Conservation (phyloP, 306 rosid genomes). For the Vigna mungo region DNA sequence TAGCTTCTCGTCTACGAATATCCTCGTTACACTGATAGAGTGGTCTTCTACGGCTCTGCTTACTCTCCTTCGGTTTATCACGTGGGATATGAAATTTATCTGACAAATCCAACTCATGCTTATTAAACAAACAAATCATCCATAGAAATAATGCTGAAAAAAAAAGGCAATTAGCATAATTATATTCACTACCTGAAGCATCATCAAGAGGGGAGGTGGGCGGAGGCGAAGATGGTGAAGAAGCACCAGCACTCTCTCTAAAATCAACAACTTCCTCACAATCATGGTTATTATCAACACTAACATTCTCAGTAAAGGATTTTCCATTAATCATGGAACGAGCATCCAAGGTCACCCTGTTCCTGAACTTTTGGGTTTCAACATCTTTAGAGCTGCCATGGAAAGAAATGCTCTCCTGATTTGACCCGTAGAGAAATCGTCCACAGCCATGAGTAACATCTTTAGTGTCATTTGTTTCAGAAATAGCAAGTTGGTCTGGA, state of each 20-base stretch:
- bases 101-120: conserved; percentile 44
- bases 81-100: conserved; percentile 52
- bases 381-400: conserved; percentile 27
- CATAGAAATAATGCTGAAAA: background rate
- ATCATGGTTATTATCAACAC: conserved; percentile 20
- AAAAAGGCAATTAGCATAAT: background rate
- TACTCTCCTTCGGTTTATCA: conserved; percentile 51
- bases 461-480: conserved; percentile 33
- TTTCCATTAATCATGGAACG: conserved; percentile 17
- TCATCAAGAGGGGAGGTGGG: conserved; percentile 61
- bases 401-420: conserved; percentile 21
- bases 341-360: background rate
- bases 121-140: conserved; percentile 35
- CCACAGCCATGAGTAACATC: conserved; percentile 38
- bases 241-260: conserved; percentile 37
- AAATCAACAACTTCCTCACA: conserved; percentile 30
- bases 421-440: conserved; percentile 26
- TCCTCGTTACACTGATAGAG: conserved; percentile 41
- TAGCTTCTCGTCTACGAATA: conserved; percentile 56
- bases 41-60: conserved; percentile 42
- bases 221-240: conserved; percentile 56
- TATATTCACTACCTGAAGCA: conserved; percentile 60
- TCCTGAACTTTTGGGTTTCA: conserved; percentile 30
- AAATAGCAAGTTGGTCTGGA: conserved; percentile 23
- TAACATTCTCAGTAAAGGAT: conserved; percentile 22